These are phyloP conservation scores for Dactylorhiza incarnata DNA, from an alignment of 106 monocot species.

Conservation along the genomic window DNA sequence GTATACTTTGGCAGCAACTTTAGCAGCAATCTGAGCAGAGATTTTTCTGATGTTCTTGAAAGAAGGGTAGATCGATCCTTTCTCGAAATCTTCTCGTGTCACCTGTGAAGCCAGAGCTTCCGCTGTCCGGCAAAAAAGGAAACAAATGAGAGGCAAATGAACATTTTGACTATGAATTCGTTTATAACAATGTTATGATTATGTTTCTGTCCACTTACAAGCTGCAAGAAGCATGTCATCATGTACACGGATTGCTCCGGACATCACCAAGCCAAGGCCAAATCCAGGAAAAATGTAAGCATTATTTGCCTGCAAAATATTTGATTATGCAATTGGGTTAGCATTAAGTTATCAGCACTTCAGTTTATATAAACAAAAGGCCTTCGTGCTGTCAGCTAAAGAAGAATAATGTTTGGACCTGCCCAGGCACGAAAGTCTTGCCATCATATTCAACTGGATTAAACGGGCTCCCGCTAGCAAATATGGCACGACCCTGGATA, in stretches of 20 bases:
- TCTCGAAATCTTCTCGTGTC: slow-evolving; percentile 49
- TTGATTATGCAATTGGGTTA: background rate
- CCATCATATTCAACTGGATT: slow-evolving; percentile 56
- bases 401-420: slow-evolving; percentile 27
- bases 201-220: slow-evolving; percentile 12
- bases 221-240: slow-evolving; percentile 96
- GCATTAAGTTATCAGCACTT: background rate
- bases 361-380: background rate
- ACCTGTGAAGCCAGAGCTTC: slow-evolving; percentile 72
- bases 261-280: slow-evolving; percentile 82
- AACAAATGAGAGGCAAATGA: background rate
- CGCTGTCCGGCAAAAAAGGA: slow-evolving; percentile 33
- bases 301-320: slow-evolving; percentile 60
- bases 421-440: slow-evolving; percentile 49
- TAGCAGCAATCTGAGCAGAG: slow-evolving; percentile 67
- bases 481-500: slow-evolving; percentile 64
- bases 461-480: slow-evolving; percentile 89
- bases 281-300: slow-evolving; percentile 90
- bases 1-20: slow-evolving; percentile 76
- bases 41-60: slow-evolving; percentile 72
- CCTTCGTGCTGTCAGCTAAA: background rate
- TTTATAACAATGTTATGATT: background rate
- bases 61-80: slow-evolving; percentile 70
- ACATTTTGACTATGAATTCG: background rate
- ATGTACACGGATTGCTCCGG: slow-evolving; percentile 83